Percentiles rank a stretch among this genome's conserved stretches.
phyloP scores from a whole-genome alignment of 1,284 basidiomycete genomes.

The Ceratobasidium theobromae region DNA sequence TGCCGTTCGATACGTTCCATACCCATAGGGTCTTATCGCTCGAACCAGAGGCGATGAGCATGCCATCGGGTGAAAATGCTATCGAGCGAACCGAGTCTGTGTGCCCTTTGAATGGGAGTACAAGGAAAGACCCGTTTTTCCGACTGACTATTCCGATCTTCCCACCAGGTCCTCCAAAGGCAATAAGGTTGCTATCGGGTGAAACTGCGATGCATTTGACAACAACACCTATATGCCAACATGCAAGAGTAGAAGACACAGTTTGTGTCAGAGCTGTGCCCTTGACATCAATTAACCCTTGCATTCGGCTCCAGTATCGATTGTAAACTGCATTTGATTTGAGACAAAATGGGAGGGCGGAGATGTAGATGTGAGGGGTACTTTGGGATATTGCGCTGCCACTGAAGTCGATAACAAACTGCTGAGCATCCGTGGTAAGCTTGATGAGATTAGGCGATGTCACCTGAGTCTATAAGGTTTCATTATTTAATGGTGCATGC shows the following conservation, averaged over 20 bases:
- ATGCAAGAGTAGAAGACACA: neutral
- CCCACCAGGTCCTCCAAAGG: neutral
- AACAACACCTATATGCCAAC: no score
- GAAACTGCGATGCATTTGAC: neutral
- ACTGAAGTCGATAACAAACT: neutral
- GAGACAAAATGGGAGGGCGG: neutral
- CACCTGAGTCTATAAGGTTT: neutral
- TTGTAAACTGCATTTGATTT: neutral
- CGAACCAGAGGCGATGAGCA: neutral
- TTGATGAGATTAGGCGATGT: neutral
- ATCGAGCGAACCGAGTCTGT: neutral
- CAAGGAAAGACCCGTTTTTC: neutral
- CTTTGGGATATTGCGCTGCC: neutral
- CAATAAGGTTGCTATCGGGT: neutral
- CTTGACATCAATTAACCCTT: neutral
- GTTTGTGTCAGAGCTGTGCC: neutral
- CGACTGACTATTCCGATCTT: neutral
- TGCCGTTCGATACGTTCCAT: no score
- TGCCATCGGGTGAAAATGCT: neutral
- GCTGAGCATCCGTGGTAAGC: neutral
- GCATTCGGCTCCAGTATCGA: neutral
- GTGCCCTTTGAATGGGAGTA: neutral
- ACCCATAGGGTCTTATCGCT: no score
- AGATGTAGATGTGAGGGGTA: slow-evolving; percentile 19
- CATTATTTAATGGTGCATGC: neutral